Base-by-base conservation (phyloP, 306 rosid genomes). In the Abrus precatorius region DNA sequence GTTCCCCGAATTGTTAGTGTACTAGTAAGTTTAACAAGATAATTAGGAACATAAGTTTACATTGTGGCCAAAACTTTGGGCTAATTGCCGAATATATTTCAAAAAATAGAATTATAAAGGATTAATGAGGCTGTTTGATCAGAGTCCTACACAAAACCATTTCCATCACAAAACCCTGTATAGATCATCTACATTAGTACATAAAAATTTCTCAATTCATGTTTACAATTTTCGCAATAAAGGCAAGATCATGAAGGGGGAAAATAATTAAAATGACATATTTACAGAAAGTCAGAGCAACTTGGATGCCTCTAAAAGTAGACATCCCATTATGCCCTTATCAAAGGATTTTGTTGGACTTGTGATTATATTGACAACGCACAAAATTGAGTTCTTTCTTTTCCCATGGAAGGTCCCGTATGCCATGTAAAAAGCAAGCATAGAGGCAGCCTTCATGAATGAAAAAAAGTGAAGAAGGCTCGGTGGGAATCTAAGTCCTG, bases 231-330 rank as follows among this genome's bases (percentile, higher is more conserved):
- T 74, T 82, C 87, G 75, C 91, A 63, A 83, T 63, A 43, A 53
- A 30, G 65, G 82, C 20, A 10, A 41, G 62, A 78, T 60, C 45
- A 69, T 27, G 41, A 55, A 47, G 72, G 68, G 47, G 28, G 4
- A 48, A n/a, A 7, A 76, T 8, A 7, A 47, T 9, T 9, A 74
- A 34, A 41, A 63, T 57, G 62, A 82, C 79, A 83, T 82, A 92
- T 90, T 80, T 89, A 92, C 95, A 88, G 67, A 43, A 84, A 83
- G 74, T 75, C 86, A 74, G 62, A 84, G 74, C 83, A 82, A 57
- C 75, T 52, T 59, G 63, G 85, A 84, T 79, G 90, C 84, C 90
- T 89, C 87, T 87, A 89, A 91, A 92, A 93, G 87, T 76, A 84
- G 91, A 84, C 97, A 86, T 74, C 85, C 85, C 80, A 76, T 75